Evolutionary conservation across 192 early-diverging fungal species (phyloP).

Genomic region (Coemansia sp.): DNA sequence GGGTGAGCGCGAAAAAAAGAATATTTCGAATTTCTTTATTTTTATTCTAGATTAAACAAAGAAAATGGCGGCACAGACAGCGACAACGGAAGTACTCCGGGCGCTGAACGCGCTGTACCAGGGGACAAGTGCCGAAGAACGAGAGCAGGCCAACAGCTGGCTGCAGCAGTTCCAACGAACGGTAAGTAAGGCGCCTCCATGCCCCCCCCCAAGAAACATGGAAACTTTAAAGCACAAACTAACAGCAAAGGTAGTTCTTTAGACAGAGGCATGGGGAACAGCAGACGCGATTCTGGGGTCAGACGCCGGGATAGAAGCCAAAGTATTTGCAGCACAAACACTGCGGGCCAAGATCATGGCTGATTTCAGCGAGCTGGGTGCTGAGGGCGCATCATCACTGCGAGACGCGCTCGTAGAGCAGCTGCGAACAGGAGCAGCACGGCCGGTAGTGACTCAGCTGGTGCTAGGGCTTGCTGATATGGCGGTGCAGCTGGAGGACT

Average conservation of each 20-base stretch:
- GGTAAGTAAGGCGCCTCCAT: slow-evolving; percentile 47
- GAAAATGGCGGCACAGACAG: slow-evolving; percentile 10
- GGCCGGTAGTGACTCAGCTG: slow-evolving; percentile 74
- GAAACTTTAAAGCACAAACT: not conserved
- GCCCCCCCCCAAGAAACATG: too few species aligned
- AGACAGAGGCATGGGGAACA: slow-evolving; percentile 83
- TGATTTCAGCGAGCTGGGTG: slow-evolving; percentile 75
- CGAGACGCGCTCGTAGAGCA: slow-evolving; percentile 78
- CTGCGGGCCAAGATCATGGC: slow-evolving; percentile 86
- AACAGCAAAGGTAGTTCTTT: slow-evolving; percentile 5
- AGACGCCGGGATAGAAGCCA: slow-evolving; percentile 56
- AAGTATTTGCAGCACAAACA: slow-evolving; percentile 92
- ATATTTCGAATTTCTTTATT: not conserved
- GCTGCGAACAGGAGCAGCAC: slow-evolving; percentile 57
- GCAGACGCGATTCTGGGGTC: slow-evolving; percentile 70
- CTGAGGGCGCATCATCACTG: slow-evolving; percentile 58
- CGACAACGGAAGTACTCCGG: slow-evolving; percentile 31
- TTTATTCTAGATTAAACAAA: not conserved
- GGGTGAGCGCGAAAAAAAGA: too few species aligned
- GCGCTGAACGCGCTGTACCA: slow-evolving; percentile 50
- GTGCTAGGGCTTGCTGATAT: slow-evolving; percentile 81
- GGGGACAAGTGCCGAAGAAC: slow-evolving; percentile 21
- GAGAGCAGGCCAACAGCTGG: slow-evolving; percentile 69
- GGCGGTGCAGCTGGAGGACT: slow-evolving; percentile 74
- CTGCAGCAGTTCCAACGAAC: slow-evolving; percentile 85